Percentiles rank a stretch among this genome's conserved stretches.
These are phyloP conservation scores for Clonostachys rosea DNA, from an alignment of 2,329 filamentous ascomycete genomes.

Conservation along the genomic window DNA sequence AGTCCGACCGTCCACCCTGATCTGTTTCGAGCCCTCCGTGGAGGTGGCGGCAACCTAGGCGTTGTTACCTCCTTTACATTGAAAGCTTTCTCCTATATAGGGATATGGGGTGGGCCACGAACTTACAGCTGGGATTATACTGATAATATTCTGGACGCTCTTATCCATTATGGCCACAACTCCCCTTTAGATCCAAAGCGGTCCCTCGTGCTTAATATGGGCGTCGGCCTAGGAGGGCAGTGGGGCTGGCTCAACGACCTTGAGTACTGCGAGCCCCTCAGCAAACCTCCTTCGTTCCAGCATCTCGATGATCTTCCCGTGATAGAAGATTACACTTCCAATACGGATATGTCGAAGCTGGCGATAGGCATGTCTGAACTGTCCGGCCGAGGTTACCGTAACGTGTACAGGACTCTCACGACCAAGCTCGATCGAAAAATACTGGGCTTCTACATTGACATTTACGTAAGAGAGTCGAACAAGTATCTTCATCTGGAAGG, in stretches of 20 bases:
- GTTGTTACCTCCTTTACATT: slow-evolving; percentile 46
- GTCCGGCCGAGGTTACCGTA: too few species aligned
- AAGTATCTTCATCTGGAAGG: slow-evolving; percentile 23
- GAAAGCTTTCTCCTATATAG: slow-evolving; percentile 17
- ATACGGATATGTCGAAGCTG: too few species aligned
- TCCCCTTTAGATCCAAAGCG: slow-evolving; percentile 22
- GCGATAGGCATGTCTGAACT: too few species aligned
- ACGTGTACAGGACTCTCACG: too few species aligned
- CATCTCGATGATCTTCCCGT: too few species aligned
- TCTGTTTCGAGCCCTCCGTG: slow-evolving; percentile 52
- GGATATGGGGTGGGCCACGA: slow-evolving; percentile 24
- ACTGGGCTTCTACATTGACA: too few species aligned
- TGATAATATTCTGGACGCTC: slow-evolving; percentile 18
- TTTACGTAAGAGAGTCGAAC: slow-evolving; percentile 9
- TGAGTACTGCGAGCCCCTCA: too few species aligned
- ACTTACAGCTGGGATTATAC: slow-evolving; percentile 20
- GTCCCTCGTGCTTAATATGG: slow-evolving; percentile 23
- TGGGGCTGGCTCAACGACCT: slow-evolving; percentile 12
- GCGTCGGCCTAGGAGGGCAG: slow-evolving; percentile 7
- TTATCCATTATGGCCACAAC: slow-evolving; percentile 19
- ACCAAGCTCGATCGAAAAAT: too few species aligned
- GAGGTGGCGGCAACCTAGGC: slow-evolving; percentile 53
- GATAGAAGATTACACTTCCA: too few species aligned
- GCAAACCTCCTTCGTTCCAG: too few species aligned
- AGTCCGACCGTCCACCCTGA: slow-evolving; percentile 35